phyloP scores from a whole-genome alignment of 2,329 filamentous ascomycete genomes.

The Stromatinia cepivora region DNA sequence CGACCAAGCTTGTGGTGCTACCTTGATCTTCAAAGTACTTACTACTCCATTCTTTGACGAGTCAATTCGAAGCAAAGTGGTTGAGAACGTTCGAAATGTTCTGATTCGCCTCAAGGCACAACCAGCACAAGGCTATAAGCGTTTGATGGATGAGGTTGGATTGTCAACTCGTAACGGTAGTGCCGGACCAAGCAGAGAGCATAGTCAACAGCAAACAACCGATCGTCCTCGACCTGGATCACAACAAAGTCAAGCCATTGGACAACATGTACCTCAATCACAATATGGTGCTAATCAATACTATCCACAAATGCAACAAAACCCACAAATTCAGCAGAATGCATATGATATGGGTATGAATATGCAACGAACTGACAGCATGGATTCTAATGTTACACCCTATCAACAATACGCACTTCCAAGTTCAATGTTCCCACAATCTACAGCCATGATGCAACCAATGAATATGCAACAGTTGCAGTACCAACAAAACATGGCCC shows the following conservation, averaged over 20 bases:
- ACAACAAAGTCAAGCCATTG: slow-evolving; percentile 50
- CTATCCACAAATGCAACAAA: slow-evolving; percentile 51
- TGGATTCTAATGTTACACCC: slow-evolving; percentile 51
- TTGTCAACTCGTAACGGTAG: slow-evolving; percentile 65
- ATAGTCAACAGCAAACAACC: slow-evolving; percentile 44
- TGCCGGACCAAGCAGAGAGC: slow-evolving; percentile 41
- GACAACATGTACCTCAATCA: slow-evolving; percentile 44
- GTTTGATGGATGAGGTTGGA: slow-evolving; percentile 97
- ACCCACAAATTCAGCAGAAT: slow-evolving; percentile 48
- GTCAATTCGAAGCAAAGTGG: slow-evolving; percentile 78
- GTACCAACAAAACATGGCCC: slow-evolving; percentile 54
- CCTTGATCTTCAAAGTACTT: slow-evolving; percentile 96
- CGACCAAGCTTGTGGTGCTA: slow-evolving; percentile 89
- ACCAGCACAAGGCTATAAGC: slow-evolving; percentile 94
- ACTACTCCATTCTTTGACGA: slow-evolving; percentile 98
- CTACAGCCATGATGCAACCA: slow-evolving; percentile 49
- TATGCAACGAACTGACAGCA: slow-evolving; percentile 54
- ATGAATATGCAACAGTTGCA: slow-evolving; percentile 56
- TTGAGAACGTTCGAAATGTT: slow-evolving; percentile 89
- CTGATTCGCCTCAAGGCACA: slow-evolving; percentile 88
- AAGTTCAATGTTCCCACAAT: slow-evolving; percentile 51
- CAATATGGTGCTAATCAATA: slow-evolving; percentile 51
- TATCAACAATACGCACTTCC: slow-evolving; percentile 55
- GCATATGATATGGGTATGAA: slow-evolving; percentile 55
- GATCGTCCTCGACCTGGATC: slow-evolving; percentile 58